A percentile compares a stretch with the other conserved stretches of the same genome.
phyloP scores from a whole-genome alignment of 1,284 basidiomycete genomes.

The Sanguinoderma infundibulare region DNA sequence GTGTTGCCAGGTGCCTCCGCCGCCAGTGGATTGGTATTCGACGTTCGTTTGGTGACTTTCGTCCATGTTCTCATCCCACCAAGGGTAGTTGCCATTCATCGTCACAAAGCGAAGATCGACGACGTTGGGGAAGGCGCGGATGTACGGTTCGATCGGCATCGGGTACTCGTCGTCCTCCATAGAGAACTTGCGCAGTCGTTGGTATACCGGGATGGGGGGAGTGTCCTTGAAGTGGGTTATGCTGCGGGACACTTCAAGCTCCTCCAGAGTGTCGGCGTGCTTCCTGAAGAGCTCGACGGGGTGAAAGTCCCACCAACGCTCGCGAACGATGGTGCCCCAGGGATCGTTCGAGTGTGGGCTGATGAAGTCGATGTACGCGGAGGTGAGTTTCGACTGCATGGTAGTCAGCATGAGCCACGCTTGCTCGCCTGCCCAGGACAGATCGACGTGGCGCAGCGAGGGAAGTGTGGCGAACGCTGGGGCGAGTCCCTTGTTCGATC shows the following conservation, averaged over 20 bases:
- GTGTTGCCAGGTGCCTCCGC: too few relatives aligned
- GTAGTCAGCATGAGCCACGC: too few relatives aligned
- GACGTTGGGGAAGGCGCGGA: too few relatives aligned
- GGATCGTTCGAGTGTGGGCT: background rate
- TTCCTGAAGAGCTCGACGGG: background rate
- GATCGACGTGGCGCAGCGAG: too few relatives aligned
- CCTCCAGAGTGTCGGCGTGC: background rate
- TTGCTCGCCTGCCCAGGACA: background rate
- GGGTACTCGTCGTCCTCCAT: too few relatives aligned
- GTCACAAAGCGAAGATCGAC: too few relatives aligned
- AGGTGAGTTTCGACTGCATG: background rate
- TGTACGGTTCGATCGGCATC: too few relatives aligned
- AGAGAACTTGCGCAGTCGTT: too few relatives aligned
- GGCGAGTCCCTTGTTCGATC: too few relatives aligned
- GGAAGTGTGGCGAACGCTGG: too few relatives aligned
- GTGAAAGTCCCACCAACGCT: background rate
- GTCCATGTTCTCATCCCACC: too few relatives aligned
- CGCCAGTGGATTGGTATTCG: background rate
- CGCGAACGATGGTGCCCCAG: background rate
- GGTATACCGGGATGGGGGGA: background rate
- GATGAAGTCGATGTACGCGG: background rate
- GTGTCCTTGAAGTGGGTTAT: background rate
- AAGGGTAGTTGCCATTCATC: too few relatives aligned
- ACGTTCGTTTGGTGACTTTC: background rate
- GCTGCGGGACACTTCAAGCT: background rate